A percentile compares a stretch with the other conserved stretches of the same genome.
These are phyloP conservation scores for Salisapilia sapeloensis DNA, from an alignment of 352 stramenopile genomes.

Conservation along the genomic window DNA sequence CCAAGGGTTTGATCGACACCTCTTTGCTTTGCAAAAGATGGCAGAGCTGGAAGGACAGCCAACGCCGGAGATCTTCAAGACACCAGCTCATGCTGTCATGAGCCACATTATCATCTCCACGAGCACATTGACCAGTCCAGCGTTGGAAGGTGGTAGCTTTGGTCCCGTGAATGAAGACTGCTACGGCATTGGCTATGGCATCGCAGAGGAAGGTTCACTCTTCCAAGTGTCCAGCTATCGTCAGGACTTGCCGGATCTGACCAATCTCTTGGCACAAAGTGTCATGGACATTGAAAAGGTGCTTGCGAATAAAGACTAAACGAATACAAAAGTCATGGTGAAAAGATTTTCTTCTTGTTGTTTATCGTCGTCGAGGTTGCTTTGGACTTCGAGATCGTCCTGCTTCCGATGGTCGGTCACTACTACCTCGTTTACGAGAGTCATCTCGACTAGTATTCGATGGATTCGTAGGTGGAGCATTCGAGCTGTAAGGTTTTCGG, in stretches of 20 bases:
- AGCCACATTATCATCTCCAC: slow-evolving; percentile 85
- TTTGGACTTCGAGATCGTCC: no score
- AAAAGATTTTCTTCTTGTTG: slow-evolving; percentile 9
- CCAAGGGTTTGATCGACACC: slow-evolving; percentile 78
- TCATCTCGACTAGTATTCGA: no score
- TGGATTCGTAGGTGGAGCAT: no score
- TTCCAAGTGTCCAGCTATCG: slow-evolving; percentile 81
- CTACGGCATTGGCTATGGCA: slow-evolving; percentile 83
- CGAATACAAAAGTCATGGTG: slow-evolving; percentile 12
- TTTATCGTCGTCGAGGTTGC: slow-evolving; percentile 1
- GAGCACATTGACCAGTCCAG: slow-evolving; percentile 71
- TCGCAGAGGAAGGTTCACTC: slow-evolving; percentile 62
- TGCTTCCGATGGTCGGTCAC: no score
- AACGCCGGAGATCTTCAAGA: slow-evolving; percentile 58
- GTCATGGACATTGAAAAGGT: slow-evolving; percentile 52
- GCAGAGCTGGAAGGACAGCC: slow-evolving; percentile 33
- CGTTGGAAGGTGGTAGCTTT: slow-evolving; percentile 79
- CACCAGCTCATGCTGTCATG: slow-evolving; percentile 64
- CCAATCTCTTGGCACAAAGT: slow-evolving; percentile 55
- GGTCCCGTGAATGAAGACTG: slow-evolving; percentile 79
- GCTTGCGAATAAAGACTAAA: slow-evolving; percentile 20
- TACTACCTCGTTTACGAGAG: no score
- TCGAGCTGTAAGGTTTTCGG: no score
- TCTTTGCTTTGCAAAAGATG: slow-evolving; percentile 68
- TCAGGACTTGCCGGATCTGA: slow-evolving; percentile 50